Conservation (phyloP, 441 rosid genomes). For the Aleurites moluccanus region DNA sequence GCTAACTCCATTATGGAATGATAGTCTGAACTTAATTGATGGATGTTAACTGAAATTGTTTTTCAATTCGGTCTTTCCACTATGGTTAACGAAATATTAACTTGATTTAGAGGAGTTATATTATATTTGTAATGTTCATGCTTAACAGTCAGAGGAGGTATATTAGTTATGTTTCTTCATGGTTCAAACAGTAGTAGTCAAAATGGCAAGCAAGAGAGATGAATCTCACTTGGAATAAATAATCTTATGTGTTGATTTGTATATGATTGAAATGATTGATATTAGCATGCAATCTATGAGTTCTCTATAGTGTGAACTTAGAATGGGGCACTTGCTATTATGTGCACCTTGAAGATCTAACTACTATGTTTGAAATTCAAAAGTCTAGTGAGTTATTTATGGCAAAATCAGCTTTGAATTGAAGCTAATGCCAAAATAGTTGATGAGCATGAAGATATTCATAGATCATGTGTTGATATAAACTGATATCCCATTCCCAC, state of each 20-base stretch:
- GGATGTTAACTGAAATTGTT: background rate
- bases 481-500: background rate
- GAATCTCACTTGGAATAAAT: background rate
- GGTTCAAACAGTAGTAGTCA: background rate
- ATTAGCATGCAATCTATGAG: background rate
- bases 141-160: no score
- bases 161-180: background rate
- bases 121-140: background rate
- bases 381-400: background rate
- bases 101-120: background rate
- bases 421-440: background rate
- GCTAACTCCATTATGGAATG: background rate
- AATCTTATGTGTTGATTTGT: background rate
- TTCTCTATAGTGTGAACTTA: no score
- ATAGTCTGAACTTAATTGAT: background rate
- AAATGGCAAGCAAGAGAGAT: background rate
- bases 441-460: background rate
- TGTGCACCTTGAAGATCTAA: background rate
- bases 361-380: background rate
- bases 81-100: background rate
- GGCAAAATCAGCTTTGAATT: background rate
- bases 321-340: background rate
- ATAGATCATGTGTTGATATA: background rate
- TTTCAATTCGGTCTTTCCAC: background rate
- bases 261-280: background rate